These are phyloP conservation scores for Phytopythium mirpurense DNA, from an alignment of 352 stramenopile species.

Conservation along the genomic window DNA sequence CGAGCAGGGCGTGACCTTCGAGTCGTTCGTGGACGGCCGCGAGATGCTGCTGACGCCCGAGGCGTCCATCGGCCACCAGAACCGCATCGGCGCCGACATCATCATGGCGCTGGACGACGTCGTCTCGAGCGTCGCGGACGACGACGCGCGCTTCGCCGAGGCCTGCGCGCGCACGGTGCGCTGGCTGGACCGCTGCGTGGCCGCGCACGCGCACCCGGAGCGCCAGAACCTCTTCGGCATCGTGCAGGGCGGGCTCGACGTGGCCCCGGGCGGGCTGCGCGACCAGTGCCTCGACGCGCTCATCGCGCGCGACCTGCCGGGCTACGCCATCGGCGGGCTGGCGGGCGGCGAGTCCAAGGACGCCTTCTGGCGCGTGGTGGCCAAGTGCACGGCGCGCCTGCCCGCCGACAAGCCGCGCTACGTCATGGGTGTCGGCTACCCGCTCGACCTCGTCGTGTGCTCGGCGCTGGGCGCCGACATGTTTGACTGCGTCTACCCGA, in stretches of 20 bases:
- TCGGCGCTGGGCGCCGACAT: conserved; percentile 96
- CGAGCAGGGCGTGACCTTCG: conserved; percentile 61
- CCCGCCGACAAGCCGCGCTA: conserved; percentile 94
- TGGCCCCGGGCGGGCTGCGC: conserved; percentile 84
- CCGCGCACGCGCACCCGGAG: conserved; percentile 78
- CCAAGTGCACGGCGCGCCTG: conserved; percentile 64
- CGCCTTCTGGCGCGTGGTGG: conserved; percentile 95
- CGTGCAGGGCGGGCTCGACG: conserved; percentile 94
- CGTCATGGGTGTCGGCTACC: conserved; percentile 98
- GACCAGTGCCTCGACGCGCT: conserved; percentile 92
- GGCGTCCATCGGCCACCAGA: conserved; percentile 89
- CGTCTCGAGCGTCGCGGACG: conserved; percentile 84
- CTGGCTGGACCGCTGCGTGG: conserved; percentile 95
- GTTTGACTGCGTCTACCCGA: conserved; percentile 98
- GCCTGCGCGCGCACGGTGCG: conserved; percentile 91
- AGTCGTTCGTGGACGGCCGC: conserved; percentile 87
- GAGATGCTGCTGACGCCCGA: conserved; percentile 94
- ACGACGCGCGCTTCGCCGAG: conserved; percentile 89
- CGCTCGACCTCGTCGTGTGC: conserved; percentile 96
- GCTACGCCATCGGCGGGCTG: conserved; percentile 96
- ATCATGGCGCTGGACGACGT: conserved; percentile 99
- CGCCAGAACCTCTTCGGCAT: conserved; percentile 97
- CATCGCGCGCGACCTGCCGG: conserved; percentile 74
- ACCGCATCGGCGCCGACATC: conserved; percentile 96
- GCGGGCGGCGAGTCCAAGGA: conserved; percentile 92